Conservation (phyloP, 2,329 filamentous ascomycete genomes). For the Aureobasidium sp. region DNA sequence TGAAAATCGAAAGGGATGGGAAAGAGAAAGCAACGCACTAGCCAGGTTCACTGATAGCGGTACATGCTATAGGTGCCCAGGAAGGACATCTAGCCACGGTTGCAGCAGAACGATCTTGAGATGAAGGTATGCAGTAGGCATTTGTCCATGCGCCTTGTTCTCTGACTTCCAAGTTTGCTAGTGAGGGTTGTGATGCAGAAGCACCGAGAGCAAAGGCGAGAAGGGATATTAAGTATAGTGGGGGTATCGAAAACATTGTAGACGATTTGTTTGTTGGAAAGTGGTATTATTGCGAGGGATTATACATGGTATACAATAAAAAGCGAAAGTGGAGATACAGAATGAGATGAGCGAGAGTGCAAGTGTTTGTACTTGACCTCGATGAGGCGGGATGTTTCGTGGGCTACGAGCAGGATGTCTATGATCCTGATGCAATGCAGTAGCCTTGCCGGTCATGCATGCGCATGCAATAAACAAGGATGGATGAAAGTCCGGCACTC, state of each 20-base stretch:
- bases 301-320: neutral
- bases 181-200: neutral
- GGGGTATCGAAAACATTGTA: neutral
- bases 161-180: neutral
- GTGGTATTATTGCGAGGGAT: neutral
- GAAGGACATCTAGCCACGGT: slow-evolving; percentile 26
- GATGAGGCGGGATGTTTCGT: neutral
- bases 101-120: slow-evolving; percentile 23
- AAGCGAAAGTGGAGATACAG: neutral
- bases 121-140: neutral
- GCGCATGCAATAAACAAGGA: neutral
- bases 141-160: neutral
- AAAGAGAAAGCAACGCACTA: slow-evolving; percentile 21
- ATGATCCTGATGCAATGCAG: slow-evolving; percentile 4
- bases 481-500: neutral
- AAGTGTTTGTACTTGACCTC: neutral
- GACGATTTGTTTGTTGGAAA: neutral
- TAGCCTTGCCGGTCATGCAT: neutral
- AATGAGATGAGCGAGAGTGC: neutral
- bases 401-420: neutral
- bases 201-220: neutral
- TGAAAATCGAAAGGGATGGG: no score
- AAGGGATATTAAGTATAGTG: neutral
- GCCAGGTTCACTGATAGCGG: slow-evolving; percentile 31
- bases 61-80: slow-evolving; percentile 32